These are phyloP conservation scores for Clavulina sp. DNA, from an alignment of 768 basidiomycete species.

Conservation along the genomic window DNA sequence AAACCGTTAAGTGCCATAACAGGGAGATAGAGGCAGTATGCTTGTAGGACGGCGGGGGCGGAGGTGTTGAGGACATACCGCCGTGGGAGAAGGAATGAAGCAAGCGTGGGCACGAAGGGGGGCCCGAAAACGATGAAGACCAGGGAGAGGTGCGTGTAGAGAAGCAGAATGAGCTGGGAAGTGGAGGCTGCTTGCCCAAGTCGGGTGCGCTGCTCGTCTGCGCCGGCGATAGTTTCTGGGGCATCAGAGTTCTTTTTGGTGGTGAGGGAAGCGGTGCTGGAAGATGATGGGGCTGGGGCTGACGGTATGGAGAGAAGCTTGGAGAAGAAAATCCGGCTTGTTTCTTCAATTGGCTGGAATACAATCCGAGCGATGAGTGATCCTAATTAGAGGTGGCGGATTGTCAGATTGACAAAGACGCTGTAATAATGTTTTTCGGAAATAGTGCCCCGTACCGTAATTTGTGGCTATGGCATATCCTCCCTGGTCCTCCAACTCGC, in stretches of 20 bases:
- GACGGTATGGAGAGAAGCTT: constrained; percentile 26
- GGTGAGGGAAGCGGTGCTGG: neutral
- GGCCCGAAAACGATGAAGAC: constrained; percentile 60
- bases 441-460: constrained; percentile 41
- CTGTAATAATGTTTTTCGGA: neutral
- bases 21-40: constrained; percentile 76
- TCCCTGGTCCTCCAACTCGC: constrained; percentile 73
- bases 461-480: constrained; percentile 79
- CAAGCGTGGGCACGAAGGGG: constrained; percentile 50
- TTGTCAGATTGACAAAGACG: too few species aligned
- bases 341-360: constrained; percentile 94
- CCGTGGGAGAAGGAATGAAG: constrained; percentile 47
- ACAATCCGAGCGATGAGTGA: constrained; percentile 82
- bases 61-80: constrained; percentile 42
- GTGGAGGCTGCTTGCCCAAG: constrained; percentile 17
- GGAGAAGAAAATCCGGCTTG: constrained; percentile 77
- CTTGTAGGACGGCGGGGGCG: constrained; percentile 55
- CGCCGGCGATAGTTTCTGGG: constrained; percentile 16
- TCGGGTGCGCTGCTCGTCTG: constrained; percentile 19
- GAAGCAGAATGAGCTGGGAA: constrained; percentile 32
- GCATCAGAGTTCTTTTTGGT: neutral
- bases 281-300: neutral
- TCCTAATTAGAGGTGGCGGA: constrained; percentile 29
- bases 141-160: constrained; percentile 50
- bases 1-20: constrained; percentile 80